Percentiles rank a stretch among this genome's conserved stretches.
These are phyloP conservation scores for Apiospora aurea DNA, from an alignment of 2,329 filamentous ascomycete genomes.

Conservation along the genomic window DNA sequence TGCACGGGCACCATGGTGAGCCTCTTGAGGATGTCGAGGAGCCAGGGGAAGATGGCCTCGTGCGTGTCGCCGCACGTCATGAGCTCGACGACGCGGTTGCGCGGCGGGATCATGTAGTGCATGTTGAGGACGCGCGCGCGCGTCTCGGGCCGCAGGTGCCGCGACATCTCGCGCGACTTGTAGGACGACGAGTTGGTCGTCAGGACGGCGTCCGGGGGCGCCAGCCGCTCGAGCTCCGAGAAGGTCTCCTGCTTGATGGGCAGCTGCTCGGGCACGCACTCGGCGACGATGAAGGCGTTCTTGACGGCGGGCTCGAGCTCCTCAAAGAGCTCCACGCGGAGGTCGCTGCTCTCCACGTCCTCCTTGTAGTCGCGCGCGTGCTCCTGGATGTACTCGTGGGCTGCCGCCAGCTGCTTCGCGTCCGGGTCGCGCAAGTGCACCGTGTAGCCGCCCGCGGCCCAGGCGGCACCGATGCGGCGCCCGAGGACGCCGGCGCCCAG, in stretches of 20 bases:
- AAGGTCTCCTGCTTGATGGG: conserved; percentile 41
- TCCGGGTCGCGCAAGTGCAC: conserved; percentile 52
- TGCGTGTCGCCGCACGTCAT: conserved; percentile 44
- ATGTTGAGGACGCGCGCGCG: conserved; percentile 42
- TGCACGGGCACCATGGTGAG: conserved; percentile 40
- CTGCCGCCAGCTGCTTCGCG: conserved; percentile 44
- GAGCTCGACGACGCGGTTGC: conserved; percentile 42
- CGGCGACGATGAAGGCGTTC: conserved; percentile 37
- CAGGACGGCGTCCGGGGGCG: conserved; percentile 39
- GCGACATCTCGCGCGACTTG: conserved; percentile 38
- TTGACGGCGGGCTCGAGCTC: conserved; percentile 22
- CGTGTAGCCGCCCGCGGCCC: conserved; percentile 50
- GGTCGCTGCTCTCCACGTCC: background rate
- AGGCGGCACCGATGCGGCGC: conserved; percentile 49
- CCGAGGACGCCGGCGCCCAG: conserved; percentile 53
- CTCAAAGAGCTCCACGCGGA: conserved; percentile 20
- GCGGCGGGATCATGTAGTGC: conserved; percentile 45
- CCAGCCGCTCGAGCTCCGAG: conserved; percentile 37
- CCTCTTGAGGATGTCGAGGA: conserved; percentile 37
- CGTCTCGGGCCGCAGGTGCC: conserved; percentile 30
- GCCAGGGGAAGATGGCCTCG: conserved; percentile 39
- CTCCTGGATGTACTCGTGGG: conserved; percentile 47
- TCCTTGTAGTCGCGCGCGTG: conserved; percentile 43
- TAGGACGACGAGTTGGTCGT: conserved; percentile 42
- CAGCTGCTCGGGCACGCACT: conserved; percentile 43